Percentiles rank a stretch among this genome's conserved stretches.
Evolutionary conservation across 345 rosid species (phyloP).

Genomic region (Citrus glauca): DNA sequence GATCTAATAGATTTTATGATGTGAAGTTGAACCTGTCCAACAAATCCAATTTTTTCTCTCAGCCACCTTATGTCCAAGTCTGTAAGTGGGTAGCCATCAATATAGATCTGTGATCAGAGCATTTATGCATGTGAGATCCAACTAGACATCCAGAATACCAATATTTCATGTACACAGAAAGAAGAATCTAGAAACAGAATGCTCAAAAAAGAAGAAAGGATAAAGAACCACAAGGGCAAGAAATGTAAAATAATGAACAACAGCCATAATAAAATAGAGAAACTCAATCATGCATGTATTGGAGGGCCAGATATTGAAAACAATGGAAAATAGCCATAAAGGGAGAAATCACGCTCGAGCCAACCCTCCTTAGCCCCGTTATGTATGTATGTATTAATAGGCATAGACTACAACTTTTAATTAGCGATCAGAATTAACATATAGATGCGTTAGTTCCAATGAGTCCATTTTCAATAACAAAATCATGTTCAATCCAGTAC

Average conservation of each 20-base stretch:
- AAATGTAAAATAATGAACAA: not conserved
- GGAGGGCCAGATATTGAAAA: not conserved
- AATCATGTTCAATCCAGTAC: no score
- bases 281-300: not conserved
- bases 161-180: not conserved
- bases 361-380: not conserved
- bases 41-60: slow-evolving; percentile 38
- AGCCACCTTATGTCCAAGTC: slow-evolving; percentile 41
- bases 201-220: not conserved
- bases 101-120: slow-evolving; percentile 25
- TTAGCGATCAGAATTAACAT: no score
- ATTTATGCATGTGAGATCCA: slow-evolving; percentile 10
- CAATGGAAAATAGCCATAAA: not conserved
- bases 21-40: slow-evolving; percentile 35
- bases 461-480: no score
- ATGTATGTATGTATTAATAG: not conserved
- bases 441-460: no score
- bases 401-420: no score
- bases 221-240: not conserved
- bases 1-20: not conserved
- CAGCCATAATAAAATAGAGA: not conserved
- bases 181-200: not conserved
- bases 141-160: not conserved
- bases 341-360: not conserved
- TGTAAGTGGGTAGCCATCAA: slow-evolving; percentile 32